These are phyloP conservation scores for Carex myosuroides DNA, from an alignment of 176 grass and related monocot genomes.

Conservation along the genomic window DNA sequence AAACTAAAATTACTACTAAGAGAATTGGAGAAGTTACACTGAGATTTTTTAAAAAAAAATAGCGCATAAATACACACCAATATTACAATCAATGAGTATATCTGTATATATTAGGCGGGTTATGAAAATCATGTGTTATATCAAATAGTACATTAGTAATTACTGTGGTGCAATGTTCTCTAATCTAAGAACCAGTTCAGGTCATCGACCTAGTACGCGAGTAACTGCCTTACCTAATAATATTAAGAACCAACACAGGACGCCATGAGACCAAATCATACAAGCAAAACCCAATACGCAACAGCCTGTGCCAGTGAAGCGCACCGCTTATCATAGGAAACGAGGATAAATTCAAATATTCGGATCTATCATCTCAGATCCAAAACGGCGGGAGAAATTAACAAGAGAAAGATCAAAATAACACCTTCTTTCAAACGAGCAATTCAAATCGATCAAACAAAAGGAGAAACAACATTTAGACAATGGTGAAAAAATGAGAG, in stretches of 20 bases:
- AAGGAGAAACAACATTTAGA: background rate
- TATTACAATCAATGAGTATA: background rate
- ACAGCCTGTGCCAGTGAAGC: background rate
- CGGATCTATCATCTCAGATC: constrained; percentile 13
- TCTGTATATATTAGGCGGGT: background rate
- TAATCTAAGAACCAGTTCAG: background rate
- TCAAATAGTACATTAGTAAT: background rate
- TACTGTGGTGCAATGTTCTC: background rate
- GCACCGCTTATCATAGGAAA: background rate
- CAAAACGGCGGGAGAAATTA: background rate
- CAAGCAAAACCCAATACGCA: background rate
- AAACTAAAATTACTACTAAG: background rate
- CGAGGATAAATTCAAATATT: background rate
- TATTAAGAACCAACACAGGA: background rate
- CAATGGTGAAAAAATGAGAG: background rate
- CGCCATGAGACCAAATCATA: background rate
- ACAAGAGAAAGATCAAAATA: background rate
- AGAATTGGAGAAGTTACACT: background rate
- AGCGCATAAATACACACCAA: background rate
- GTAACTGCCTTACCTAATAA: background rate
- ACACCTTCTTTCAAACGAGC: background rate
- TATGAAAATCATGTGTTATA: background rate
- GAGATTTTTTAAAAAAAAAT: background rate
- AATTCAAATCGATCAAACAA: constrained; percentile 2
- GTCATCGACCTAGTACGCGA: background rate